Conservation (phyloP, 1,284 basidiomycete genomes). For the Farysia itapuensis region DNA sequence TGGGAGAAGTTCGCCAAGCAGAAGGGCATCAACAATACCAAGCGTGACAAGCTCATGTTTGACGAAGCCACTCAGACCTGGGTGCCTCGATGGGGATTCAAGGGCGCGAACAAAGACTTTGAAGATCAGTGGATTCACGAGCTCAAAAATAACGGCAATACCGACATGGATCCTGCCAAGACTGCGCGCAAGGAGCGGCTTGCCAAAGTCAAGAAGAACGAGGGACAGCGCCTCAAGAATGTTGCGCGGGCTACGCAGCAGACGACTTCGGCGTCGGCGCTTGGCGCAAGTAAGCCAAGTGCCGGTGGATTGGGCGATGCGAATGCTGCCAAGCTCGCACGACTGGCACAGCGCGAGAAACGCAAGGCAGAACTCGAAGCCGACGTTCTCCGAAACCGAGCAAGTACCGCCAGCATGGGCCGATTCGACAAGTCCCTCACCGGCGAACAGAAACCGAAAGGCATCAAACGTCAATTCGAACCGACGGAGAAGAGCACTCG, state of each 20-base stretch:
- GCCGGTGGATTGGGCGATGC: constrained; percentile 15
- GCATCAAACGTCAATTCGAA: constrained; percentile 91
- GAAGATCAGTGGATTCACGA: constrained; percentile 93
- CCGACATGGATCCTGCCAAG: constrained; percentile 76
- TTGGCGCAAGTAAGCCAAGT: neutral
- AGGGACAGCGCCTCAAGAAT: constrained; percentile 78
- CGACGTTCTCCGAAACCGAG: constrained; percentile 75
- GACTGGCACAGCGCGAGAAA: constrained; percentile 61
- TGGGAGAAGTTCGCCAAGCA: constrained; percentile 94
- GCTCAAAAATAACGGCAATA: constrained; percentile 75
- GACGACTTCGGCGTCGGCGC: neutral
- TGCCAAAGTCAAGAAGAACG: constrained; percentile 79
- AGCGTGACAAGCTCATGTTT: constrained; percentile 81
- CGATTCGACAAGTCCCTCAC: constrained; percentile 79
- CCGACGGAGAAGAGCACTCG: constrained; percentile 71
- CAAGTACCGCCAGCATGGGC: constrained; percentile 90
- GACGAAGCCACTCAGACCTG: constrained; percentile 93
- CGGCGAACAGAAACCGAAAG: constrained; percentile 75
- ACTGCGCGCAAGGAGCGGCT: constrained; percentile 76
- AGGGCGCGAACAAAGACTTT: constrained; percentile 76
- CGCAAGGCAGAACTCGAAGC: constrained; percentile 77
- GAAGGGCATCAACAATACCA: constrained; percentile 81
- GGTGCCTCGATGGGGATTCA: constrained; percentile 86
- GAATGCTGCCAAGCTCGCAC: constrained; percentile 37
- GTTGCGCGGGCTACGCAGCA: constrained; percentile 64